These are phyloP conservation scores for Thermothelomyces thermophilus DNA, from an alignment of 2,329 filamentous ascomycete species.

Conservation along the genomic window DNA sequence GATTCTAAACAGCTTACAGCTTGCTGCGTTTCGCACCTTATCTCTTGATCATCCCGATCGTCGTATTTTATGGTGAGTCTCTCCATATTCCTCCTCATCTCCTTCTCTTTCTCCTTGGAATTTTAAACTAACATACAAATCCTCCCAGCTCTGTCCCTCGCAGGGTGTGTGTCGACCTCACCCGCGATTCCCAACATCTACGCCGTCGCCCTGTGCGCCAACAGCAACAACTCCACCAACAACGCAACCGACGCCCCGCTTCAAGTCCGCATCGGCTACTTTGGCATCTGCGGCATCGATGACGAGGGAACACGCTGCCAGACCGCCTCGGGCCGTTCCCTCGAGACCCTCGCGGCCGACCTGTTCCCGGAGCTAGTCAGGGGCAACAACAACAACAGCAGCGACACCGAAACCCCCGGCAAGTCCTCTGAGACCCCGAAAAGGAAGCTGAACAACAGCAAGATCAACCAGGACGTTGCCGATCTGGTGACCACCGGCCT, in stretches of 20 bases:
- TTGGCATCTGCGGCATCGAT: conserved; percentile 24
- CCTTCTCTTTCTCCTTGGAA: background rate
- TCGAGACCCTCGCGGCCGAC: conserved; percentile 14
- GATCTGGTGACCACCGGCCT: conserved; percentile 22
- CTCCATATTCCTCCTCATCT: background rate
- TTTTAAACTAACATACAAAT: conserved; percentile 12
- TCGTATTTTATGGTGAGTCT: conserved; percentile 19
- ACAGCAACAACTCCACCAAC: conserved; percentile 13
- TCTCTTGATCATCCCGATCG: conserved; percentile 21
- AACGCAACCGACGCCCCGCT: conserved; percentile 13
- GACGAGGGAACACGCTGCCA: conserved; percentile 19
- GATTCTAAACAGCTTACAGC: conserved; percentile 5
- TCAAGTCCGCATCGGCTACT: conserved; percentile 25
- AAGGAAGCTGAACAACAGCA: no score
- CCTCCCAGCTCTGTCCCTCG: conserved; percentile 19
- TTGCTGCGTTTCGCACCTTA: conserved; percentile 13
- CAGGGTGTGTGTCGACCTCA: conserved; percentile 24
- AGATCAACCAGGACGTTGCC: conserved; percentile 3
- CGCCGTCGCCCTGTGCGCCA: conserved; percentile 21
- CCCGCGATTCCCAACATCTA: conserved; percentile 25
- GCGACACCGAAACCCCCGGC: background rate
- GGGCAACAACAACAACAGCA: background rate
- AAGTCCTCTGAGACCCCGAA: no score
- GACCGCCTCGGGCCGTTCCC: conserved; percentile 14
- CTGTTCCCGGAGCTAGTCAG: conserved; percentile 19